Percentiles rank a stretch among this genome's conserved stretches.
Conservation (phyloP, 176 grass and related monocot genomes). For the Musa itinerans region DNA sequence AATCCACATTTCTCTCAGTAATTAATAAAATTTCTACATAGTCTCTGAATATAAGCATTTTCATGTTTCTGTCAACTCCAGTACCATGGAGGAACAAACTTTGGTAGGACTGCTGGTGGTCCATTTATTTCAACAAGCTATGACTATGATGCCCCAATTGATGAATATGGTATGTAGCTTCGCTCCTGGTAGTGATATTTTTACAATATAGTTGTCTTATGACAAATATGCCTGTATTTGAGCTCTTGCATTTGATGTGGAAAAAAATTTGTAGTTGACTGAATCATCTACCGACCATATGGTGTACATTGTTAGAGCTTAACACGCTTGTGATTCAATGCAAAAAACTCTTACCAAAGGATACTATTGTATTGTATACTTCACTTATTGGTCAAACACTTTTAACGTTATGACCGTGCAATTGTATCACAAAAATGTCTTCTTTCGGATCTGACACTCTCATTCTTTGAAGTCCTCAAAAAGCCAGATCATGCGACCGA, state of each 20-base stretch:
- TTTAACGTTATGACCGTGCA: neutral
- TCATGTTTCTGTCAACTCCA: constrained; percentile 30
- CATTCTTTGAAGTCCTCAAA: neutral
- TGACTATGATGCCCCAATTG: constrained; percentile 90
- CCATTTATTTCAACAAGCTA: constrained; percentile 94
- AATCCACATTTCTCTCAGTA: neutral
- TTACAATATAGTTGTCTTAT: neutral
- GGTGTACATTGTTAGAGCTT: too few species aligned
- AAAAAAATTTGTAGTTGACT: neutral
- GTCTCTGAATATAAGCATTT: constrained; percentile 4
- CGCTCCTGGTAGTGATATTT: neutral
- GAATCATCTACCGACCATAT: neutral
- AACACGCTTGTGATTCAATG: too few species aligned
- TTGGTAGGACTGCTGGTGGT: constrained; percentile 77
- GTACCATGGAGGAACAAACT: constrained; percentile 98
- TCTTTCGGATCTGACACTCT: neutral
- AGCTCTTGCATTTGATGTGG: neutral
- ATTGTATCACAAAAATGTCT: neutral
- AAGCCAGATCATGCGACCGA: neutral
- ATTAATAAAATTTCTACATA: neutral
- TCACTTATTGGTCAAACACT: neutral
- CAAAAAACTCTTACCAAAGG: neutral
- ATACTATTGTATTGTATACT: neutral
- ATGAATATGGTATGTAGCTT: constrained; percentile 73
- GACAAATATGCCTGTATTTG: neutral